phyloP scores from a whole-genome alignment of 306 rosid species.

The Sophora flavescens region DNA sequence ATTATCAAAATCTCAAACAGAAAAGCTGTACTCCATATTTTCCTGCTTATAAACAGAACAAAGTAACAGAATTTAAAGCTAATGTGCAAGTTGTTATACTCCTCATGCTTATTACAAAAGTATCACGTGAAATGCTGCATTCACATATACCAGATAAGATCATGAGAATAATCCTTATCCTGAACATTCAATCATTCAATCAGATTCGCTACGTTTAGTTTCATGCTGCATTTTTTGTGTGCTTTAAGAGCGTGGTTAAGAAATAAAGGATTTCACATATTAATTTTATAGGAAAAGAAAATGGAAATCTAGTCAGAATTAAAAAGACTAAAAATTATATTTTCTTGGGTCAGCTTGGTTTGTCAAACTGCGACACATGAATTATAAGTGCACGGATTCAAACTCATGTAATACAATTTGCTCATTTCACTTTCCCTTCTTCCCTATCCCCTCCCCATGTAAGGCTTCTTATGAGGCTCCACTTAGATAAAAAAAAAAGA shows the following conservation, averaged over 20 bases:
- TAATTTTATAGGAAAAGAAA: background rate
- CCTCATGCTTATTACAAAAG: constrained; percentile 39
- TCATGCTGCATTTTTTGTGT: constrained; percentile 28
- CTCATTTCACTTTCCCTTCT: too few species aligned
- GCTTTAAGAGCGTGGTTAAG: background rate
- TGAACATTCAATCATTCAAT: constrained; percentile 25
- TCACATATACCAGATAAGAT: constrained; percentile 36
- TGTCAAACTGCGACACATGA: too few species aligned
- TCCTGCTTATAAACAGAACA: constrained; percentile 8
- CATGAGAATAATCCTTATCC: constrained; percentile 49
- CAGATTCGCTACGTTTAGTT: constrained; percentile 36
- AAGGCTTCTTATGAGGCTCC: too few species aligned
- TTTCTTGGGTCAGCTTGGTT: too few species aligned
- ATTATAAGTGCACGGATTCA: too few species aligned
- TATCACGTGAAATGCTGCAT: constrained; percentile 35
- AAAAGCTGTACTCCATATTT: constrained; percentile 20
- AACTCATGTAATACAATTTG: too few species aligned
- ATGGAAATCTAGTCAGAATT: background rate
- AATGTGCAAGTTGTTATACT: constrained; percentile 44
- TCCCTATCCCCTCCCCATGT: too few species aligned
- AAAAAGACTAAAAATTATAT: too few species aligned
- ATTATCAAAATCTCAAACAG: constrained; percentile 40
- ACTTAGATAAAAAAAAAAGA: too few species aligned
- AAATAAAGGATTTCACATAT: background rate
- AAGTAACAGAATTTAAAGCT: constrained; percentile 33